Percentiles rank a stretch among this genome's conserved stretches.
These are phyloP conservation scores for Musa schizocarpa DNA, from an alignment of 176 grass and related monocot genomes.

Conservation along the genomic window DNA sequence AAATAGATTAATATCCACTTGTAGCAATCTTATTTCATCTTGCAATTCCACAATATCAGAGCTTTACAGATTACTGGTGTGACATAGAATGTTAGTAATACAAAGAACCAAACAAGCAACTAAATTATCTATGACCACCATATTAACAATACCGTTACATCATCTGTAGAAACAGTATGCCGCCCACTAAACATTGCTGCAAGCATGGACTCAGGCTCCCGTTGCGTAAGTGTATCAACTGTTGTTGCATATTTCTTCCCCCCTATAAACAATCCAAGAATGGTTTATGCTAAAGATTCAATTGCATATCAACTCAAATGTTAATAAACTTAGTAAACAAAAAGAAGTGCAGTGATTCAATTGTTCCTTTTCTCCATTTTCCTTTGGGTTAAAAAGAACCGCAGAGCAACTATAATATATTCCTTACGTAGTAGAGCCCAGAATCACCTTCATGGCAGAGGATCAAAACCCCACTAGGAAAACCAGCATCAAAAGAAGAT, in stretches of 20 bases:
- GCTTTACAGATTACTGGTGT: not conserved
- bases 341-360: too few relatives aligned
- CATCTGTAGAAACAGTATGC: slow-evolving; percentile 45
- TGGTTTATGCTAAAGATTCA: not conserved
- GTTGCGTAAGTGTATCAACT: slow-evolving; percentile 73
- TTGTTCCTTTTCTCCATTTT: too few relatives aligned
- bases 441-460: too few relatives aligned
- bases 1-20: too few relatives aligned
- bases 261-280: slow-evolving; percentile 32
- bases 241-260: slow-evolving; percentile 77
- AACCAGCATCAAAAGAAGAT: too few relatives aligned
- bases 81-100: not conserved
- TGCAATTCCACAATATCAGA: not conserved
- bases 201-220: slow-evolving; percentile 83
- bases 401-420: too few relatives aligned
- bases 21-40: not conserved
- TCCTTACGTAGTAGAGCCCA: too few relatives aligned
- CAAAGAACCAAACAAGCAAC: not conserved
- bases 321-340: too few relatives aligned
- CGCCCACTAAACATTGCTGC: slow-evolving; percentile 91
- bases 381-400: too few relatives aligned
- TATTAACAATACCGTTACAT: slow-evolving; percentile 33
- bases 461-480: too few relatives aligned
- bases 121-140: not conserved
- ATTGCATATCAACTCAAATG: not conserved